Conservation (phyloP, 2,329 filamentous ascomycete genomes). For the Claviceps sp. region DNA sequence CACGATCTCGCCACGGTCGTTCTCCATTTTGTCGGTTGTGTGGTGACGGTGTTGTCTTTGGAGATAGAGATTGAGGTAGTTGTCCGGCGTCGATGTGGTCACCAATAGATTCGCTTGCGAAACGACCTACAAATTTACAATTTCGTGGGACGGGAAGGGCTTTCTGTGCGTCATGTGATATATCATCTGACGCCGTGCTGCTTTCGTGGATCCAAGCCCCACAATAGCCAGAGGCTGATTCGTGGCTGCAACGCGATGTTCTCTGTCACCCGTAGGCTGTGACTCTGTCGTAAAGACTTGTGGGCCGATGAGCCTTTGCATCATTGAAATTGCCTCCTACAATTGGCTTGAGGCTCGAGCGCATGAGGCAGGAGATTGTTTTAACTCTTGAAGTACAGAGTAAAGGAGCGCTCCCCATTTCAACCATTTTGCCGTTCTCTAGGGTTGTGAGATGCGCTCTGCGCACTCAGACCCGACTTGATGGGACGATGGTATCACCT, state of each 20-base stretch:
- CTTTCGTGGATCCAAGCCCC: constrained; percentile 11
- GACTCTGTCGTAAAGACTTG: no score
- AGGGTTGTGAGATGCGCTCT: constrained; percentile 29
- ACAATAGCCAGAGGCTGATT: neutral
- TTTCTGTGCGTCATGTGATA: constrained; percentile 21
- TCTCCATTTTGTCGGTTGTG: constrained; percentile 72
- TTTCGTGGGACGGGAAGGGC: constrained; percentile 25
- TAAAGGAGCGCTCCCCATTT: neutral
- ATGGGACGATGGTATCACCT: constrained; percentile 20
- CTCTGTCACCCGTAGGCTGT: no score
- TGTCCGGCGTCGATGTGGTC: constrained; percentile 17
- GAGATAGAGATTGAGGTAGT: constrained; percentile 9
- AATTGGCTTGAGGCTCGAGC: no score
- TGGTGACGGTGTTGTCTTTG: constrained; percentile 15
- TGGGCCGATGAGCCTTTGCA: no score
- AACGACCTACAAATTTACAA: constrained; percentile 21
- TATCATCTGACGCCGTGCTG: constrained; percentile 22
- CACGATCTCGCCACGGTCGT: constrained; percentile 99
- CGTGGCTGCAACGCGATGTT: constrained; percentile 1
- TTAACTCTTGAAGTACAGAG: neutral
- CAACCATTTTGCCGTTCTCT: constrained; percentile 17
- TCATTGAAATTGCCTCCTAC: no score
- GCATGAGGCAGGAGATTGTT: neutral
- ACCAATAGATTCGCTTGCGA: constrained; percentile 17
- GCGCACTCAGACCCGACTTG: constrained; percentile 24